These are phyloP conservation scores for Setaria italica DNA, from an alignment of 202 grass and related monocot species.

Conservation along the genomic window DNA sequence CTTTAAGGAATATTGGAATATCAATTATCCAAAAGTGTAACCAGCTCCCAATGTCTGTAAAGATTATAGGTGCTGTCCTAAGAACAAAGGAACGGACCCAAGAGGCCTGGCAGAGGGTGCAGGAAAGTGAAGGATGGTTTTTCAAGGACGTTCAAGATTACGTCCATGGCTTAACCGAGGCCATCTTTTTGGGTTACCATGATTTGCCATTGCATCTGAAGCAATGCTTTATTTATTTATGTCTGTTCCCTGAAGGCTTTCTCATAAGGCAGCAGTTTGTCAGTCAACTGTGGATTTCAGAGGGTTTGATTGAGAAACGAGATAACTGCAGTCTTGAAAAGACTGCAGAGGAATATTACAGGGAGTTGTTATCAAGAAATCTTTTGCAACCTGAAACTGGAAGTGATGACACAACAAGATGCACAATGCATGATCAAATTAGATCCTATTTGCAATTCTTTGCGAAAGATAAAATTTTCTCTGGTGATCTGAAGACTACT, in stretches of 20 bases:
- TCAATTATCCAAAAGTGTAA: slow-evolving; percentile 59
- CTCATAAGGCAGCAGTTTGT: slow-evolving; percentile 48
- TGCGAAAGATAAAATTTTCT: slow-evolving; percentile 40
- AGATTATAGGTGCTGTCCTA: slow-evolving; percentile 55
- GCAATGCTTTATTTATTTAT: slow-evolving; percentile 67
- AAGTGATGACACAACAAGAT: slow-evolving; percentile 34
- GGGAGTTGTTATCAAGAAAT: slow-evolving; percentile 56
- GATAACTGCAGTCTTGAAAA: slow-evolving; percentile 46
- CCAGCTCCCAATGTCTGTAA: slow-evolving; percentile 57
- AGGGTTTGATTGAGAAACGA: slow-evolving; percentile 53
- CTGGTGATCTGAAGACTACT: slow-evolving; percentile 19
- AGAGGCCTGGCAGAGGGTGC: slow-evolving; percentile 51
- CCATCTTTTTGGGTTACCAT: slow-evolving; percentile 60
- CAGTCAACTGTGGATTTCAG: slow-evolving; percentile 64
- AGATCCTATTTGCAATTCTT: slow-evolving; percentile 56
- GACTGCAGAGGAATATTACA: slow-evolving; percentile 57
- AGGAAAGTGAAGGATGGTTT: slow-evolving; percentile 54
- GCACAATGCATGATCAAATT: slow-evolving; percentile 53
- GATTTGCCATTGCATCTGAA: slow-evolving; percentile 62
- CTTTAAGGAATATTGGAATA: slow-evolving; percentile 48
- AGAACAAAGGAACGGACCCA: slow-evolving; percentile 45
- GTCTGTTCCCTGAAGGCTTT: slow-evolving; percentile 59
- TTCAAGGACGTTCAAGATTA: slow-evolving; percentile 37
- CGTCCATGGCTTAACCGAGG: slow-evolving; percentile 45
- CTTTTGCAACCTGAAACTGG: slow-evolving; percentile 52